Evolutionary conservation across 345 rosid species (phyloP).

Genomic region (Dovyalis caffra): DNA sequence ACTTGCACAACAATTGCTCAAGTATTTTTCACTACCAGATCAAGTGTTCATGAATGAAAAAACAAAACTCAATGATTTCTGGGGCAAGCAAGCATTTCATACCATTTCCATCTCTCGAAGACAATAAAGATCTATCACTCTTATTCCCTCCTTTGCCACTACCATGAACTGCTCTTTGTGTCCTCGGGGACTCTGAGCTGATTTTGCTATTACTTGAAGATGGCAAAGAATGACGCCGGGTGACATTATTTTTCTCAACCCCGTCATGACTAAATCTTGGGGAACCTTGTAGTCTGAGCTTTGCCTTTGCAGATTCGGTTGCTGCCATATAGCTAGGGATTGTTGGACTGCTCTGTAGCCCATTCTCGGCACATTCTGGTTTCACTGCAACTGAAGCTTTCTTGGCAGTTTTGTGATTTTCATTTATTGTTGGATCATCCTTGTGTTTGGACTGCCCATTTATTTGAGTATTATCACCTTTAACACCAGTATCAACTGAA

Average conservation of each 20-base stretch:
- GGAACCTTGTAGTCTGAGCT: constrained; percentile 77
- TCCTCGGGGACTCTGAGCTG: constrained; percentile 75
- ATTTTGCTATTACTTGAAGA: constrained; percentile 59
- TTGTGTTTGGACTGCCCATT: constrained; percentile 42
- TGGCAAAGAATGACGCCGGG: constrained; percentile 76
- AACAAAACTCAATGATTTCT: constrained; percentile 7
- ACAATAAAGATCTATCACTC: constrained; percentile 47
- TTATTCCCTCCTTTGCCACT: constrained; percentile 60
- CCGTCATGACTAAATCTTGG: constrained; percentile 59
- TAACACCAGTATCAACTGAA: constrained; percentile 29
- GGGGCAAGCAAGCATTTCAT: constrained; percentile 17
- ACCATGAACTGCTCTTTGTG: constrained; percentile 48
- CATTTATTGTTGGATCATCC: constrained; percentile 48
- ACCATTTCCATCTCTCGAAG: constrained; percentile 67
- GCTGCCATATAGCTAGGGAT: constrained; percentile 94
- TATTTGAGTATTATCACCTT: constrained; percentile 41
- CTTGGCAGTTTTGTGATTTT: constrained; percentile 47
- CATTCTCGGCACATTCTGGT: constrained; percentile 68
- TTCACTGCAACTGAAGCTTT: constrained; percentile 46
- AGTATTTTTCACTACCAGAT: not conserved
- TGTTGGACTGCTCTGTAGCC: constrained; percentile 53
- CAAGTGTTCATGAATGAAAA: not conserved
- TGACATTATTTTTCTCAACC: constrained; percentile 50
- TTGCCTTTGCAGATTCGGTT: constrained; percentile 89
- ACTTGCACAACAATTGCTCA: not conserved